Evolutionary conservation across 805 yeast genomes (phyloP).

Genomic region (Phaffomyces thermotolerans): DNA sequence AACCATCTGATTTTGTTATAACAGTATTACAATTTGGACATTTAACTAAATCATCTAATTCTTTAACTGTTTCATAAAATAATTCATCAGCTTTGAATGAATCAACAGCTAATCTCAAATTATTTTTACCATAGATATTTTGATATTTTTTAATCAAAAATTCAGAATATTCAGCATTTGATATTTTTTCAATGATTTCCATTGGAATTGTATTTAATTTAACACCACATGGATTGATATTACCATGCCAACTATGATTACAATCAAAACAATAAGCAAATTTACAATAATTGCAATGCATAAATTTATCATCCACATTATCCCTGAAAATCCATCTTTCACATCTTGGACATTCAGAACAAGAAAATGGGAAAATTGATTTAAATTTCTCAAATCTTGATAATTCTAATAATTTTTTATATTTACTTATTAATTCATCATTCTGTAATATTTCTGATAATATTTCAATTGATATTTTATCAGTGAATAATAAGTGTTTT

Average conservation of each 20-base stretch:
- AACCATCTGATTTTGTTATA: constrained; percentile 52
- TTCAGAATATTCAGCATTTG: constrained; percentile 24
- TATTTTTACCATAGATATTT: constrained; percentile 38
- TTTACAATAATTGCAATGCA: constrained; percentile 42
- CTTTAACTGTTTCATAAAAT: constrained; percentile 36
- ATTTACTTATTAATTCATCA: constrained; percentile 29
- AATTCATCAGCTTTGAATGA: constrained; percentile 41
- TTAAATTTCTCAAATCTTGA: constrained; percentile 37
- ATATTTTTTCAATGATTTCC: constrained; percentile 20
- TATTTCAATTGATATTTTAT: constrained; percentile 30
- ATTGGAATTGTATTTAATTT: constrained; percentile 24
- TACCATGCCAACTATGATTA: constrained; percentile 56
- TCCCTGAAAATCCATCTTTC: constrained; percentile 39
- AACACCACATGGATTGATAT: constrained; percentile 37
- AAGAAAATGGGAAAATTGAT: constrained; percentile 39
- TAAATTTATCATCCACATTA: constrained; percentile 38
- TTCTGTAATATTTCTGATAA: constrained; percentile 27
- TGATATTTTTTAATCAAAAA: constrained; percentile 29
- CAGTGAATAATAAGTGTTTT: constrained; percentile 32
- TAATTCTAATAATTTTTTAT: constrained; percentile 29
- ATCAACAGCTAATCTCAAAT: constrained; percentile 35
- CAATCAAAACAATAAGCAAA: constrained; percentile 53
- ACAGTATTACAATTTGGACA: constrained; percentile 49
- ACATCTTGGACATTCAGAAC: constrained; percentile 51
- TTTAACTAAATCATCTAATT: constrained; percentile 34